Conservation (phyloP, 1,139 yeast species). For the Zhuliangozyma parablackwelliae region DNA sequence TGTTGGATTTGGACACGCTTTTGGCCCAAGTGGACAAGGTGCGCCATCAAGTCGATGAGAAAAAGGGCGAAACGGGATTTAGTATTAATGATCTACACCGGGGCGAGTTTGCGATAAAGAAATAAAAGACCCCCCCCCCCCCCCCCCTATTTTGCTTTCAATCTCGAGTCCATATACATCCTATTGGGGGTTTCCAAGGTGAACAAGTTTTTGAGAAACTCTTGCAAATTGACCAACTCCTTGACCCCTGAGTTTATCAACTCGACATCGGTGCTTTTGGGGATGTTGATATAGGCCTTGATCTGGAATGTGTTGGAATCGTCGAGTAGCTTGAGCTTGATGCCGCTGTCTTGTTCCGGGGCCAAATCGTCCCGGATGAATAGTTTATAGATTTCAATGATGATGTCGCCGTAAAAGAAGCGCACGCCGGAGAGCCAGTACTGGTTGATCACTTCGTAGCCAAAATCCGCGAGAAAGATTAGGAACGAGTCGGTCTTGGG, state of each 20-base stretch:
- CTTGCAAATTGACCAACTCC: slow-evolving; percentile 58
- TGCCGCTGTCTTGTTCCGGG: slow-evolving; percentile 14
- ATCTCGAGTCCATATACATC: slow-evolving; percentile 71
- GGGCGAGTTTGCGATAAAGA: slow-evolving; percentile 2
- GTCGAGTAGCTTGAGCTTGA: slow-evolving; percentile 47
- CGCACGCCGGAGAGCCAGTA: slow-evolving; percentile 65
- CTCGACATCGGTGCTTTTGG: slow-evolving; percentile 72
- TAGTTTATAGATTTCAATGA: slow-evolving; percentile 55
- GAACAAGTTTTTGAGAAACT: slow-evolving; percentile 61
- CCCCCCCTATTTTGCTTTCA: neutral
- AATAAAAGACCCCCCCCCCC: neutral
- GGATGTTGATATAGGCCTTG: slow-evolving; percentile 65
- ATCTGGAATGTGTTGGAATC: slow-evolving; percentile 56
- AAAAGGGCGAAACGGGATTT: slow-evolving; percentile 26
- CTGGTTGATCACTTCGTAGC: slow-evolving; percentile 64
- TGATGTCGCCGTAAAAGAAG: slow-evolving; percentile 60
- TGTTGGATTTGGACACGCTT: slow-evolving; percentile 19
- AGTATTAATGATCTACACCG: slow-evolving; percentile 5
- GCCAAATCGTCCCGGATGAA: slow-evolving; percentile 37
- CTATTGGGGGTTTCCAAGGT: slow-evolving; percentile 73
- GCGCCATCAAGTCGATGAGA: slow-evolving; percentile 15
- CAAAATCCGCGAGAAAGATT: slow-evolving; percentile 58
- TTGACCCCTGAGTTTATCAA: slow-evolving; percentile 61
- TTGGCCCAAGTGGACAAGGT: slow-evolving; percentile 18
- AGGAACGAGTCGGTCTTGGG: slow-evolving; percentile 34